These are phyloP conservation scores for Rhodotorula sp. DNA, from an alignment of 1,284 basidiomycete genomes.

Conservation along the genomic window DNA sequence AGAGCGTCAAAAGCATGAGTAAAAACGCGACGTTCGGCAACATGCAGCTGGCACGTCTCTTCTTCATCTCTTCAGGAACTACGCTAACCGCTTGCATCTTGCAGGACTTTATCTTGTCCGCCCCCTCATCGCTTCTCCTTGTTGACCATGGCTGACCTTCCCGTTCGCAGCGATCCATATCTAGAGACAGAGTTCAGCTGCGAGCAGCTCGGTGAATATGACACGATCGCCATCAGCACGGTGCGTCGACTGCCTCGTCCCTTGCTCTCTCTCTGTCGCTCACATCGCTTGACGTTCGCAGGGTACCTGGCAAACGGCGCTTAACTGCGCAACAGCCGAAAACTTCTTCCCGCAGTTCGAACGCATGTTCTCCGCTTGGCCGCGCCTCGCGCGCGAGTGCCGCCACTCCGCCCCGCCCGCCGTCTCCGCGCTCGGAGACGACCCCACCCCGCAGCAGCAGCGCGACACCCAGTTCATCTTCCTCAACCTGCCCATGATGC, in stretches of 20 bases:
- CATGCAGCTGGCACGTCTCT: conserved; percentile 2
- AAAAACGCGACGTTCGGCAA: background rate
- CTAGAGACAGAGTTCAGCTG: background rate
- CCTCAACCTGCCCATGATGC: conserved; percentile 11
- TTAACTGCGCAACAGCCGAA: background rate
- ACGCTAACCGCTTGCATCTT: background rate
- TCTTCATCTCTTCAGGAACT: background rate
- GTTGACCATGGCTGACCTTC: background rate
- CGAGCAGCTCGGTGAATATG: conserved; percentile 9
- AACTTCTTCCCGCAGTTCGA: background rate
- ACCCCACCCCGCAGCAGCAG: background rate
- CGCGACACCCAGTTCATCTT: background rate
- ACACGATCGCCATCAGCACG: conserved; percentile 14
- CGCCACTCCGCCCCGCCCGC: background rate
- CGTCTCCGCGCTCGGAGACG: background rate
- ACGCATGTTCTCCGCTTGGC: background rate
- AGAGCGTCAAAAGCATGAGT: conserved; percentile 8
- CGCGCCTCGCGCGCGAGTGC: background rate
- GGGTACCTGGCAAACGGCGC: conserved; percentile 9
- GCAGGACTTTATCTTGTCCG: conserved; percentile 11
- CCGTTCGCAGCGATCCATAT: conserved; percentile 1
- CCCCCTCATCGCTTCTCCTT: background rate
- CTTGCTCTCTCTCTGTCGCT: background rate
- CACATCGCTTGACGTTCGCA: background rate
- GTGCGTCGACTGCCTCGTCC: background rate